These are phyloP conservation scores for Acacia pycnantha DNA, from an alignment of 331 rosid genomes.

Conservation along the genomic window DNA sequence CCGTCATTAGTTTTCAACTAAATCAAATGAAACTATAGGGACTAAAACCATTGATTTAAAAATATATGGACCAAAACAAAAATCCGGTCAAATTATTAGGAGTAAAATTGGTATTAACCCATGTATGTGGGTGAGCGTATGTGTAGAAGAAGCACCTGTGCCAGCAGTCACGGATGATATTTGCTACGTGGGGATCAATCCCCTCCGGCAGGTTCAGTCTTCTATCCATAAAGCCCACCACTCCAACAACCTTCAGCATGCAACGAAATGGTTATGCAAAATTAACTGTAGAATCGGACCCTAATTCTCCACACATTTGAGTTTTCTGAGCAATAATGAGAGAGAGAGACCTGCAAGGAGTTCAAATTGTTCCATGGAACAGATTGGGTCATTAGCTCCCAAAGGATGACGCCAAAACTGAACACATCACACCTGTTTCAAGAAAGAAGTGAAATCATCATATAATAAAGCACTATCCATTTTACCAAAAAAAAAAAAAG, in stretches of 20 bases:
- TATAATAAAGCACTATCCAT: slow-evolving; percentile 5
- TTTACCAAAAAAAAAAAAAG: too few relatives aligned
- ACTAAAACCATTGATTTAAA: background rate
- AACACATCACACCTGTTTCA: slow-evolving; percentile 68
- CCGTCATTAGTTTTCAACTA: too few relatives aligned
- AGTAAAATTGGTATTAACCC: too few relatives aligned
- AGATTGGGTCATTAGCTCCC: slow-evolving; percentile 72
- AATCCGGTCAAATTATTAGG: too few relatives aligned
- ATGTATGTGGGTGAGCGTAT: background rate
- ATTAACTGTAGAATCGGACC: background rate
- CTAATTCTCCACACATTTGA: background rate
- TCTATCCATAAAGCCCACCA: slow-evolving; percentile 81
- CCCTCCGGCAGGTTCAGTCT: slow-evolving; percentile 68
- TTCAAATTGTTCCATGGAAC: slow-evolving; percentile 70
- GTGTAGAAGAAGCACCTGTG: slow-evolving; percentile 43
- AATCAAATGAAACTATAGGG: too few relatives aligned
- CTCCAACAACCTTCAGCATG: slow-evolving; percentile 72
- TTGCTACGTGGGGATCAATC: slow-evolving; percentile 57
- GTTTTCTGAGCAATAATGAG: background rate
- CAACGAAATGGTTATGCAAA: slow-evolving; percentile 20
- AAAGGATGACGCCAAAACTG: slow-evolving; percentile 74
- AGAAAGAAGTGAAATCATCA: slow-evolving; percentile 16
- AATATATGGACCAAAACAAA: background rate
- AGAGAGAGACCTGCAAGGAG: slow-evolving; percentile 56
- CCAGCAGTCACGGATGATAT: slow-evolving; percentile 74